phyloP scores from a whole-genome alignment of 305 asterid genomes.

The Ilex paraguariensis region DNA sequence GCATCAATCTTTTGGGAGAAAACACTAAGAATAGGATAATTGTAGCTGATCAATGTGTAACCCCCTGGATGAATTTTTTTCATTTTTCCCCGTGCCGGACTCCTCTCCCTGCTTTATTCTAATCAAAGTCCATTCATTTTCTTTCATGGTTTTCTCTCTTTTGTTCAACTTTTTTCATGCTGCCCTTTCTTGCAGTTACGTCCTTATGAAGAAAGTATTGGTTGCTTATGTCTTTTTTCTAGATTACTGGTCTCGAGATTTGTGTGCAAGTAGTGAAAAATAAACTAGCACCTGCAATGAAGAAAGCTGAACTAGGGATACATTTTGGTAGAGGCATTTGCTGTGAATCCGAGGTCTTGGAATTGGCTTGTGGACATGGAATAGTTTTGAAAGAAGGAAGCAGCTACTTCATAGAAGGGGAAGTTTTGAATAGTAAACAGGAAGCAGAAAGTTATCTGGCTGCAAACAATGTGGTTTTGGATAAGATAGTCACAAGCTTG shows the following conservation, averaged over 20 bases:
- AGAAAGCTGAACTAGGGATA: slow-evolving; percentile 63
- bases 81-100: too few species aligned
- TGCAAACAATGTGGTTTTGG: slow-evolving; percentile 42
- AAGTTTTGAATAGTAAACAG: slow-evolving; percentile 41
- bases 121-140: too few species aligned
- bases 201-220: too few species aligned
- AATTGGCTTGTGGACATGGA: slow-evolving; percentile 84
- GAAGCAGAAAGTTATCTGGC: slow-evolving; percentile 61
- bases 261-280: slow-evolving; percentile 80
- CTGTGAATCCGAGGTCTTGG: slow-evolving; percentile 65
- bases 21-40: too few species aligned
- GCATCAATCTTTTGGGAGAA: too few species aligned
- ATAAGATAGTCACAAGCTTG: slow-evolving; percentile 45
- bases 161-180: too few species aligned
- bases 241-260: slow-evolving; percentile 85
- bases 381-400: slow-evolving; percentile 51
- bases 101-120: too few species aligned
- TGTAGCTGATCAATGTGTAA: too few species aligned
- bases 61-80: too few species aligned
- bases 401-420: slow-evolving; percentile 54
- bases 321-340: slow-evolving; percentile 68
- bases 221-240: slow-evolving; percentile 7
- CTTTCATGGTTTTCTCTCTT: too few species aligned
- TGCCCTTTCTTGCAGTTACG: too few species aligned
- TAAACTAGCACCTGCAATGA: slow-evolving; percentile 78